Evolutionary conservation across 805 yeast species (phyloP).

Genomic region (Metschnikowia henanensis): DNA sequence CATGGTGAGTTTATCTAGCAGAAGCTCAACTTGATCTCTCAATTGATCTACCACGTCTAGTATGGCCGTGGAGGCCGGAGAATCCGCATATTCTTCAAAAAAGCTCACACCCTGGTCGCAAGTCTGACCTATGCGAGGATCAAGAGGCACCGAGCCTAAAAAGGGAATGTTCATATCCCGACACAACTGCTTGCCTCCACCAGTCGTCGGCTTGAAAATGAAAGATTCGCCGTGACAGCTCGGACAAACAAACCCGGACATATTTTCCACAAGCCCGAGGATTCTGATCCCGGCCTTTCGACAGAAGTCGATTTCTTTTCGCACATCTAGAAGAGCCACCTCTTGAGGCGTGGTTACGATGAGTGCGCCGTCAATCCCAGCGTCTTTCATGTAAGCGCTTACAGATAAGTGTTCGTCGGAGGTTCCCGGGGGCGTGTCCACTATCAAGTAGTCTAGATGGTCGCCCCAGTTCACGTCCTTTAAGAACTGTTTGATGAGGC

Average conservation of each 20-base stretch:
- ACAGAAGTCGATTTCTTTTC: constrained; percentile 96
- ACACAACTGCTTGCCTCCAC: constrained; percentile 89
- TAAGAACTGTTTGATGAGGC: constrained; percentile 87
- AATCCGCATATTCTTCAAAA: constrained; percentile 80
- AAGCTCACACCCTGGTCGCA: constrained; percentile 89
- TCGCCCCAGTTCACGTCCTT: constrained; percentile 96
- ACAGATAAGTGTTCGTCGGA: constrained; percentile 95
- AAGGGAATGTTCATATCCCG: constrained; percentile 75
- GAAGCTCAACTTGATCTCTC: constrained; percentile 52
- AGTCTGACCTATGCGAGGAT: constrained; percentile 87
- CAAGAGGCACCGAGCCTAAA: constrained; percentile 92
- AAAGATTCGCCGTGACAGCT: constrained; percentile 86
- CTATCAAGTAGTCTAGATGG: constrained; percentile 73
- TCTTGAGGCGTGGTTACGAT: constrained; percentile 98
- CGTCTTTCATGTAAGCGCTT: constrained; percentile 81
- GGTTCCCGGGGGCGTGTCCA: constrained; percentile 99
- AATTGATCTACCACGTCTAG: constrained; percentile 76
- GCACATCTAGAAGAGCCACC: constrained; percentile 89
- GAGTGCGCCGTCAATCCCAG: constrained; percentile 93
- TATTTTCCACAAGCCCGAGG: constrained; percentile 91
- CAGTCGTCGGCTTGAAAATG: constrained; percentile 93
- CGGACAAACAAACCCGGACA: constrained; percentile 99
- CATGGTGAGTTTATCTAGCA: constrained; percentile 19
- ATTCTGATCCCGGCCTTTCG: constrained; percentile 84
- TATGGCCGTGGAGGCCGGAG: constrained; percentile 90